Percentiles rank a stretch among this genome's conserved stretches.
These are phyloP conservation scores for Saccharomyces hybrid DNA, from an alignment of 1,139 yeast species.

Conservation along the genomic window DNA sequence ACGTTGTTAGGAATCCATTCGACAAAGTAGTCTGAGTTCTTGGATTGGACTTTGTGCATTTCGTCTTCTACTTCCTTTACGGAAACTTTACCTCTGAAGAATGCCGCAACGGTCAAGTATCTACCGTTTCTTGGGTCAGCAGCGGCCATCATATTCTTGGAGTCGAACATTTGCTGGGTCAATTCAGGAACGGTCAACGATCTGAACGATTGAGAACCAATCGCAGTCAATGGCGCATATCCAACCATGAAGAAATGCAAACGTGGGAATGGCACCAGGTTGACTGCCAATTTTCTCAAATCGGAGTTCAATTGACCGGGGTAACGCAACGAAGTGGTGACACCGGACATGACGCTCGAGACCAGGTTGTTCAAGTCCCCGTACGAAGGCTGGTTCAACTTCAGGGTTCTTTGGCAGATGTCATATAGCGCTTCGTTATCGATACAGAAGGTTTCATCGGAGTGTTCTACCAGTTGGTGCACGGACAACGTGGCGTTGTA, in stretches of 20 bases:
- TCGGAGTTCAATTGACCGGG: slow-evolving; percentile 94
- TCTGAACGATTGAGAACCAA: slow-evolving; percentile 74
- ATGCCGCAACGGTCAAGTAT: slow-evolving; percentile 89
- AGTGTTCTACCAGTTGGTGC: slow-evolving; percentile 82
- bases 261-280: slow-evolving; percentile 91
- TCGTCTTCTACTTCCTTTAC: slow-evolving; percentile 92
- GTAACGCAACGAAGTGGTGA: slow-evolving; percentile 76
- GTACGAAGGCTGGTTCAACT: slow-evolving; percentile 71
- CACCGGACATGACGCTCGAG: slow-evolving; percentile 90
- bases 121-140: slow-evolving; percentile 87
- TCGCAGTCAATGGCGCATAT: slow-evolving; percentile 81
- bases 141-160: slow-evolving; percentile 94
- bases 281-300: slow-evolving; percentile 84
- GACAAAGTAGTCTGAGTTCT: slow-evolving; percentile 74
- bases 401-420: slow-evolving; percentile 79
- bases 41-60: slow-evolving; percentile 77
- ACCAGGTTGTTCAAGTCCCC: slow-evolving; percentile 73
- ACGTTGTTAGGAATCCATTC: slow-evolving; percentile 98
- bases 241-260: slow-evolving; percentile 94
- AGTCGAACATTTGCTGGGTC: slow-evolving; percentile 88
- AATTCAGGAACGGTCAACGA: slow-evolving; percentile 82
- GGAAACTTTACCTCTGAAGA: slow-evolving; percentile 88
- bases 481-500: slow-evolving; percentile 89
- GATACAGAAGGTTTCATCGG: slow-evolving; percentile 90
- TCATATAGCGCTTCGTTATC: slow-evolving; percentile 90